Percentiles rank a stretch among this genome's conserved stretches.
These are phyloP conservation scores for Takashimella koratensis DNA, from an alignment of 1,284 basidiomycete species.

Conservation along the genomic window DNA sequence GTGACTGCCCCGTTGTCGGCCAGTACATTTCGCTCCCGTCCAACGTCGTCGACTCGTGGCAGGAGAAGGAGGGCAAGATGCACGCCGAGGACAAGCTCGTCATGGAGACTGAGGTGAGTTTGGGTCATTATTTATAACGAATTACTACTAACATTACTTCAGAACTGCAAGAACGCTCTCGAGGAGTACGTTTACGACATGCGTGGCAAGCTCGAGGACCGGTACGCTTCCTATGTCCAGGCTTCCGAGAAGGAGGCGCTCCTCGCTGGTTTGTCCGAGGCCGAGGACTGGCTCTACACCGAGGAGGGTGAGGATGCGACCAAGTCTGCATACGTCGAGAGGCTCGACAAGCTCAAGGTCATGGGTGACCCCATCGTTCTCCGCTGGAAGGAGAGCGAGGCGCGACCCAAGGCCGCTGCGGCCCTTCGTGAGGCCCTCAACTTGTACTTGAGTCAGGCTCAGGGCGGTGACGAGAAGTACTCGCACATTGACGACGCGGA, in stretches of 20 bases:
- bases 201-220: constrained; percentile 82
- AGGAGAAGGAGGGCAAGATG: constrained; percentile 81
- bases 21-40: constrained; percentile 63
- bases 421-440: constrained; percentile 80
- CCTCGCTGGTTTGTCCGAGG: constrained; percentile 62
- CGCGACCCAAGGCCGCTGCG: constrained; percentile 66
- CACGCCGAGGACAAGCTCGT: constrained; percentile 87
- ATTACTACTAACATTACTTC: constrained; percentile 7
- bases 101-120: constrained; percentile 80
- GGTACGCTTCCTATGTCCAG: constrained; percentile 70
- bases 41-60: constrained; percentile 59
- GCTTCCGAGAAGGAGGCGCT: constrained; percentile 71
- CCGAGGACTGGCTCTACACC: constrained; percentile 92
- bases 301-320: constrained; percentile 92
- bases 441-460: constrained; percentile 74
- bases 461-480: constrained; percentile 75
- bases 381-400: constrained; percentile 76
- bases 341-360: constrained; percentile 72
- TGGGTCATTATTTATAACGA: neutral
- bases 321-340: constrained; percentile 81
- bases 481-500: constrained; percentile 84
- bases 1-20: constrained; percentile 67
- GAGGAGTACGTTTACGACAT: constrained; percentile 97
- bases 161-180: constrained; percentile 94
- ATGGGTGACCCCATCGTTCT: constrained; percentile 78